Percentiles rank a stretch among this genome's conserved stretches.
These are phyloP conservation scores for Sequoiadendron giganteum DNA, from an alignment of 75 land plant species.

Conservation along the genomic window DNA sequence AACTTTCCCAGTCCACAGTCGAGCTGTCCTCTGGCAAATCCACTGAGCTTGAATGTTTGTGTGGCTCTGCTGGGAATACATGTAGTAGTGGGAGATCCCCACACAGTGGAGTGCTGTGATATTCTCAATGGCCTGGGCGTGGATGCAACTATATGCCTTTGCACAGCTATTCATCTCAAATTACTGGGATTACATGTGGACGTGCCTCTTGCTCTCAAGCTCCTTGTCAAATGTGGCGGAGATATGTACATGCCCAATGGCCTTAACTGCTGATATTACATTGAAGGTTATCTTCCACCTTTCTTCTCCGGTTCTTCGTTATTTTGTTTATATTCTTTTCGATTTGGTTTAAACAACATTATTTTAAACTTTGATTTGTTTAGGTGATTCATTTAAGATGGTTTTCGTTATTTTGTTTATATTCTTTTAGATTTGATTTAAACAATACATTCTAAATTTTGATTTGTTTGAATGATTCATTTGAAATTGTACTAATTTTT, in stretches of 20 bases:
- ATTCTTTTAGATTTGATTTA: no score
- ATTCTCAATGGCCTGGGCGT: not conserved
- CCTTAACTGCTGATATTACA: not conserved
- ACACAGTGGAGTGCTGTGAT: constrained; percentile 5
- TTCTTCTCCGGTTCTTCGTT: no score
- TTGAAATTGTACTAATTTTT: no score
- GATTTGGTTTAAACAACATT: no score
- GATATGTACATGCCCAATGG: not conserved
- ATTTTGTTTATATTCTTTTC: no score
- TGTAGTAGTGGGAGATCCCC: not conserved
- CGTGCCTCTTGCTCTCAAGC: not conserved
- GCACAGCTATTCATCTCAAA: constrained; percentile 4
- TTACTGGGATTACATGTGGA: not conserved
- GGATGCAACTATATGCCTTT: not conserved
- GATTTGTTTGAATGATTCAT: no score
- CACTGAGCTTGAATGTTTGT: constrained; percentile 4
- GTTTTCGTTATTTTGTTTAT: no score
- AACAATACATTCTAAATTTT: no score
- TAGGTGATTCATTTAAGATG: no score
- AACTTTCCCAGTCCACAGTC: not conserved
- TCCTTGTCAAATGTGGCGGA: not conserved
- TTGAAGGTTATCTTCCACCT: no score
- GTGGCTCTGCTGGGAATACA: constrained; percentile 5
- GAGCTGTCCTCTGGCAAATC: constrained; percentile 4
- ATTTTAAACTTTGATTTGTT: no score